Percentiles rank a stretch among this genome's conserved stretches.
Conservation (phyloP, 2,329 filamentous ascomycete genomes). For the Sordariomycetes sp. region DNA sequence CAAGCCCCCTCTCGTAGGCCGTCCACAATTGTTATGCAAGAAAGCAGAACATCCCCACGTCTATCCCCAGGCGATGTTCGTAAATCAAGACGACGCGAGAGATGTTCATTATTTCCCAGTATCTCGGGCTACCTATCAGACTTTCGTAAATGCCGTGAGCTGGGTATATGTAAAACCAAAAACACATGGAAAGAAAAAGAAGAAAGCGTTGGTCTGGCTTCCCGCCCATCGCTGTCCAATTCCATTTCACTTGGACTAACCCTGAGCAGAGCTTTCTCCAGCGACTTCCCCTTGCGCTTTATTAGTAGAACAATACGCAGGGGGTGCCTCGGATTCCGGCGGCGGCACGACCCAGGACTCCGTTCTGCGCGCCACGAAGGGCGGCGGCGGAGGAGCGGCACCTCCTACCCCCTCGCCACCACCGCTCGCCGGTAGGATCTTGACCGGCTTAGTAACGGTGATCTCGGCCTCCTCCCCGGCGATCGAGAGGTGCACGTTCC, state of each 20-base stretch:
- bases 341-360: background rate
- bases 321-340: background rate
- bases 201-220: background rate
- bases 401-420: background rate
- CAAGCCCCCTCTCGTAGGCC: too few species aligned
- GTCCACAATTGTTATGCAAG: too few species aligned
- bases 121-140: too few species aligned
- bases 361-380: background rate
- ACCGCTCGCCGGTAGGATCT: background rate
- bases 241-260: background rate
- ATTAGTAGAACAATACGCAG: background rate
- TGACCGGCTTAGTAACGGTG: background rate
- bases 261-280: background rate
- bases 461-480: background rate
- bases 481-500: constrained; percentile 6
- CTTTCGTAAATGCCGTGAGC: too few species aligned
- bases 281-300: background rate
- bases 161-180: too few species aligned
- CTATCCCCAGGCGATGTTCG: too few species aligned
- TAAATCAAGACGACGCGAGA: too few species aligned
- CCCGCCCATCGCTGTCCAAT: background rate
- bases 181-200: background rate
- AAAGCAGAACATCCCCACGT: too few species aligned
- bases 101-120: too few species aligned
- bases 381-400: too few species aligned